A percentile compares a stretch with the other conserved stretches of the same genome.
phyloP scores from a whole-genome alignment of 148 eudicot species.

The Camellia sinensis region DNA sequence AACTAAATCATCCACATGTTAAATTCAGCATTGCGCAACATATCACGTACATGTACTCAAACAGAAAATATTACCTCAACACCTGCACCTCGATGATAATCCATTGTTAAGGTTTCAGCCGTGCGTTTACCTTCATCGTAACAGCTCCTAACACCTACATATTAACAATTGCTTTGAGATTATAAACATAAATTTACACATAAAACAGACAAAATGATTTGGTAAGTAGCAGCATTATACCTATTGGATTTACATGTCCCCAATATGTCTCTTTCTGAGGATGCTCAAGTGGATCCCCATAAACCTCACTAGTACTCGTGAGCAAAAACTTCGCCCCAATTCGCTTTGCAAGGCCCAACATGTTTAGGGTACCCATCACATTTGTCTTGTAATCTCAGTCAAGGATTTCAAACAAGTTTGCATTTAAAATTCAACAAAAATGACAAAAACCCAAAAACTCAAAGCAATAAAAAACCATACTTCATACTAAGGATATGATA shows the following conservation, averaged over 20 bases:
- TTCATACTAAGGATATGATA: conserved; percentile 59
- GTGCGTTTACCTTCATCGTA: conserved; percentile 87
- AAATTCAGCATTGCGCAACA: too few relatives aligned
- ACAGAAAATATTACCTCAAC: conserved; percentile 51
- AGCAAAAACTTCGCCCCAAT: conserved; percentile 79
- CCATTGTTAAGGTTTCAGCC: conserved; percentile 85
- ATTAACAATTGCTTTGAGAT: conserved; percentile 11
- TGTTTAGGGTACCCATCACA: conserved; percentile 84
- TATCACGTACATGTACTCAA: too few relatives aligned
- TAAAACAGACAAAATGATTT: not conserved
- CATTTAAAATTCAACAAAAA: not conserved
- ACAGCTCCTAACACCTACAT: conserved; percentile 73
- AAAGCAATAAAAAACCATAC: not conserved
- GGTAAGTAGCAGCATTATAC: conserved; percentile 24
- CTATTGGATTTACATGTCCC: conserved; percentile 90
- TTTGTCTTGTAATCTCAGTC: conserved; percentile 72
- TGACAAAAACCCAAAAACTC: too few relatives aligned
- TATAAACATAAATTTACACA: not conserved
- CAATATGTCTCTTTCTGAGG: conserved; percentile 89
- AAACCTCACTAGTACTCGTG: conserved; percentile 82
- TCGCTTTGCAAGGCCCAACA: conserved; percentile 86
- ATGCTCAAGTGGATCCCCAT: conserved; percentile 91
- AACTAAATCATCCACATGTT: too few relatives aligned
- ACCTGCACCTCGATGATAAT: conserved; percentile 78
- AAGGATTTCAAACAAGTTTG: conserved; percentile 40